Evolutionary conservation across 225 moss, liverwort and hornwort genomes (phyloP), one percentile per base, ranked within the genome.

Genomic region (Asterella californica): DNA sequence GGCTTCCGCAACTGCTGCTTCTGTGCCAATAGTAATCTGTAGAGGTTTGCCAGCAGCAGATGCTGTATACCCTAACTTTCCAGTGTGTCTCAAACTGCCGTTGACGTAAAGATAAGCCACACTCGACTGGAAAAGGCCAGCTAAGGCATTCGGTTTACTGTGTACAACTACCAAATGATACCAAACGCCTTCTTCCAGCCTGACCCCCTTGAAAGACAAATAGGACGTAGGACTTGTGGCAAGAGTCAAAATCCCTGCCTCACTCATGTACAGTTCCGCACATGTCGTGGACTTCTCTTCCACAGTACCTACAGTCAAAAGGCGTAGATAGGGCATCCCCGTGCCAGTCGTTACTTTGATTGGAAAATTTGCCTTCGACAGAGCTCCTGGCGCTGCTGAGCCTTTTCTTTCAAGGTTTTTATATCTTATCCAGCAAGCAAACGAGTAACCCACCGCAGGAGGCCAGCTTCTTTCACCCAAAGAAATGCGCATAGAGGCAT

Each of bases 71-170:
- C 92, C 93, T 79, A 99, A 87, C 87, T 99, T 99, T 50, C 99
- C 99, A 78, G 99, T 95, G 73, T 95, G 91, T 34, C 91, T 86
- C 70, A 99, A 85, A 77, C 85, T 92, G 80, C 99, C 99, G 86
- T 99, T 99, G 67, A 99, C 82, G 79, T 99, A 99, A 27, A 99
- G 88, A 83, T 92, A 95, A 62, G 95, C 95, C 53, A 93, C 83
- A 77, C 95, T 95, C 42, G 99, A 92, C 65, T 99, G 99, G 83
- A 99, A 99, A 73, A 99, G 95, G 75, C 99, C 99, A 74, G 95
- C 95, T 68, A 99, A 85, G 57, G 95, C 99, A 87, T 99, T 95
- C 68, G 99, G 99, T 78, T 99, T 99, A 88, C 89, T 99, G 84
- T 93, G 91, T 70, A 99, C 95, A 77, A 99, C 79, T 72, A 87